These are phyloP conservation scores for Aspergillus taichungensis DNA, from an alignment of 495 filamentous ascomycete species.

Conservation along the genomic window DNA sequence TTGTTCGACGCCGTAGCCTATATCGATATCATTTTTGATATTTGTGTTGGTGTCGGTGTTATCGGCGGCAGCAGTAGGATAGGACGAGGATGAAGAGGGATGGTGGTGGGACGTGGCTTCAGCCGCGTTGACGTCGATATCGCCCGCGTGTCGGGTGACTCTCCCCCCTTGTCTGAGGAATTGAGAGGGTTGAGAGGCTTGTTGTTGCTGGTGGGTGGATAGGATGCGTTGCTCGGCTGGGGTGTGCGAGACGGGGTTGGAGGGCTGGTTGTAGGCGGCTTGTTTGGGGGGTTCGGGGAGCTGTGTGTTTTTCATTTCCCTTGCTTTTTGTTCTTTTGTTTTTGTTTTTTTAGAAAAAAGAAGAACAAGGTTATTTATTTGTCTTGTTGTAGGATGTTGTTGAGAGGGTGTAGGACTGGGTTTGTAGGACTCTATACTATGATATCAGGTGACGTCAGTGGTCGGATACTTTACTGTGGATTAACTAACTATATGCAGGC, in stretches of 20 bases:
- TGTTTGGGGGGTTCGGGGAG: conserved; percentile 43
- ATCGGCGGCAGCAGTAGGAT: too few species aligned
- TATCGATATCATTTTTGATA: conserved; percentile 18
- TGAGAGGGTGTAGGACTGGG: too few species aligned
- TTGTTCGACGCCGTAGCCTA: conserved; percentile 49
- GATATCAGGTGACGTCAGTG: too few species aligned
- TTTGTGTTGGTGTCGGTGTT: too few species aligned
- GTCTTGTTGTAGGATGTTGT: not conserved
- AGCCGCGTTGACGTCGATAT: too few species aligned
- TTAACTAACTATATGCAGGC: too few species aligned
- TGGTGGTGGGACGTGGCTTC: too few species aligned
- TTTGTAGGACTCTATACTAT: too few species aligned
- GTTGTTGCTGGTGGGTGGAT: conserved; percentile 12
- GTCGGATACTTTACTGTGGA: too few species aligned
- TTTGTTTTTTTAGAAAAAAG: not conserved
- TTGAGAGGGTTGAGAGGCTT: not conserved
- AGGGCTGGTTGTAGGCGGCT: conserved; percentile 39
- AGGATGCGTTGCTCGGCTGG: conserved; percentile 37
- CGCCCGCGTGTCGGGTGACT: too few species aligned
- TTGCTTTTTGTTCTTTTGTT: not conserved
- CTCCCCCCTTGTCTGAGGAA: too few species aligned
- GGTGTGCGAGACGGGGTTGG: conserved; percentile 41
- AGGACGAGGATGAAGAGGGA: too few species aligned
- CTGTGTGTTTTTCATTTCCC: conserved; percentile 5
- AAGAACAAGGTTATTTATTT: not conserved